Conservation (phyloP, 495 filamentous ascomycete genomes). For the Bacidia gigantensis region DNA sequence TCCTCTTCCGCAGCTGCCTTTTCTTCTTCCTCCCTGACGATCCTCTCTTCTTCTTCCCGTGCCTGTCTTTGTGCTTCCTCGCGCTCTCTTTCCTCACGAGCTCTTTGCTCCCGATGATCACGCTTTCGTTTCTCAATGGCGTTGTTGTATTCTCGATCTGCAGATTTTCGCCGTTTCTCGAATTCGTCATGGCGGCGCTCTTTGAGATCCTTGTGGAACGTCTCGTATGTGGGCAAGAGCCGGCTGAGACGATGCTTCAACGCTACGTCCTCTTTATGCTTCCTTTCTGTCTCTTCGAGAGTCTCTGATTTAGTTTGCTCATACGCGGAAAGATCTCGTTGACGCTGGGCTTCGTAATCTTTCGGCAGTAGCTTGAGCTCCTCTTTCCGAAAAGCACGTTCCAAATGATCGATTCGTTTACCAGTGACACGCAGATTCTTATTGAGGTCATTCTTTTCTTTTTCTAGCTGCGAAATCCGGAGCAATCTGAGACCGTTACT, state of each 20-base stretch:
- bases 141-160: conserved; percentile 77
- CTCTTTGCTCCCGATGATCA: conserved; percentile 61
- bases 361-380: conserved; percentile 80
- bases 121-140: conserved; percentile 76
- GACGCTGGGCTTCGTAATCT: conserved; percentile 75
- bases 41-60: conserved; percentile 75
- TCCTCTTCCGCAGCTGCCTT: conserved; percentile 60
- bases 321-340: conserved; percentile 66
- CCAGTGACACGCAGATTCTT: conserved; percentile 82
- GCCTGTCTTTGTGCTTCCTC: conserved; percentile 64
- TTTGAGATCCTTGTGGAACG: conserved; percentile 63
- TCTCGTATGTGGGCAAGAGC: conserved; percentile 67
- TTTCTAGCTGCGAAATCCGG: conserved; percentile 89
- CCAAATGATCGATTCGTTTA: conserved; percentile 94
- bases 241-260: conserved; percentile 82
- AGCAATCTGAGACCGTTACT: conserved; percentile 78
- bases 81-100: conserved; percentile 61
- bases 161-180: conserved; percentile 77
- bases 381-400: conserved; percentile 90
- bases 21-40: conserved; percentile 68
- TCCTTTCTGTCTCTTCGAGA: conserved; percentile 63
- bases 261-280: conserved; percentile 80
- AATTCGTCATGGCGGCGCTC: conserved; percentile 88
- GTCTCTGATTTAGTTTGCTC: conserved; percentile 63
- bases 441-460: conserved; percentile 87